Evolutionary conservation across 805 yeast genomes (phyloP).

Genomic region (Ogataea sp.): DNA sequence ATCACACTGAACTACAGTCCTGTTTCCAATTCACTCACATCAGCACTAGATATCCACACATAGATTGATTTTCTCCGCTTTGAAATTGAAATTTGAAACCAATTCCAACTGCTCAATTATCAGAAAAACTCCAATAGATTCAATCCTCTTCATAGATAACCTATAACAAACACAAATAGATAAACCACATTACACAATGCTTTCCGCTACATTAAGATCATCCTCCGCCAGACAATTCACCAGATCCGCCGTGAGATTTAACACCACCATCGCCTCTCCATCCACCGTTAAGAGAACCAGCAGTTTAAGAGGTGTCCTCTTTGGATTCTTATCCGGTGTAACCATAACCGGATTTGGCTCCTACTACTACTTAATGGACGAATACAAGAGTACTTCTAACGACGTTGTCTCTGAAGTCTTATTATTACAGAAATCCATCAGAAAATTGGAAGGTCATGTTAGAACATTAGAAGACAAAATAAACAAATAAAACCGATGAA

Average conservation of each 20-base stretch:
- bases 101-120: too few species aligned
- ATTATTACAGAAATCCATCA: constrained; percentile 58
- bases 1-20: too few species aligned
- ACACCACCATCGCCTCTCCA: constrained; percentile 6
- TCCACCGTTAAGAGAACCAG: constrained; percentile 13
- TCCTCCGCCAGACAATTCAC: constrained; percentile 2
- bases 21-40: too few species aligned
- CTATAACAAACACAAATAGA: background rate
- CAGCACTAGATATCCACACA: too few species aligned
- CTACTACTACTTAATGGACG: constrained; percentile 71
- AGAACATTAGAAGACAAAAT: constrained; percentile 43
- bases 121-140: too few species aligned
- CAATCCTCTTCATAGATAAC: background rate
- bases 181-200: too few species aligned
- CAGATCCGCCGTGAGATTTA: constrained; percentile 10
- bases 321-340: constrained; percentile 77
- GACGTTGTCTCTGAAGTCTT: constrained; percentile 71
- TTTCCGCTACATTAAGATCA: constrained; percentile 10
- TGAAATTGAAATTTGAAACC: too few species aligned
- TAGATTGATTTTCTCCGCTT: too few species aligned
- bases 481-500: constrained; percentile 17
- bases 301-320: constrained; percentile 36
- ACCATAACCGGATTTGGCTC: constrained; percentile 67
- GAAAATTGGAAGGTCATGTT: constrained; percentile 62
- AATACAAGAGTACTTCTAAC: constrained; percentile 64